Evolutionary conservation across 306 rosid genomes (phyloP), one percentile per base, ranked within the genome.

Genomic region (Lathyrus oleraceus): DNA sequence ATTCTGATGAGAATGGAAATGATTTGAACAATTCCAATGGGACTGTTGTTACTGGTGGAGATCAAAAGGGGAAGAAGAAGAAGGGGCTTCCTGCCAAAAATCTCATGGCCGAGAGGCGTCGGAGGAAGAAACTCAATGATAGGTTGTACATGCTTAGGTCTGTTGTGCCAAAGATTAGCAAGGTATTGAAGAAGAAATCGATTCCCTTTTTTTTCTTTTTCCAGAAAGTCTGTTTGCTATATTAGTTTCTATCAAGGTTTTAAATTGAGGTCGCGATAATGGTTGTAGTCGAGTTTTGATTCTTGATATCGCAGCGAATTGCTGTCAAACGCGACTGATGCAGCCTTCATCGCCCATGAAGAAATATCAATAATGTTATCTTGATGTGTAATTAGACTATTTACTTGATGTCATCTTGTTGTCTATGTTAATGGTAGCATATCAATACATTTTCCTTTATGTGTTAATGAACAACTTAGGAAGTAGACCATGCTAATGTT

Each of bases 41-140:
- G 35, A 63, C 68, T 63, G 68, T 63, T 63, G 68, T 63, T 20
- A 63, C 52, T 63, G 87, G 85, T 30, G 89, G 86, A 59, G 93
- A 87, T 63, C 86, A 78, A 11, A 95, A 87, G 85, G 96, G 95
- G 76, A 95, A 95, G 95, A 95, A 87, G 83, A 94, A 87, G 86
- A 95, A 95, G 30, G 96, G 96, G 15, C 8, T 87, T 16, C 99
- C 99, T 0, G 96, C 99, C 0, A 94, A 94, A 67, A 94, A 94
- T 82, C 88, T 94, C 63, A 94, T 94, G 99, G 99, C 99, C 0
- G 99, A 95, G 87, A 85, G 99, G 78, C 89, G 99, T 44, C 91
- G 99, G 5, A 72, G 99, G 80, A 91, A 95, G 95, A 95, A 91
- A 72, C 95, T 95, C 38, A 95, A 95, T 76, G 99, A 95, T 75